Percentiles rank a stretch among this genome's conserved stretches.
Evolutionary conservation across 2,329 filamentous ascomycete genomes (phyloP).

Genomic region (Paraphoma chrysanthemicola): DNA sequence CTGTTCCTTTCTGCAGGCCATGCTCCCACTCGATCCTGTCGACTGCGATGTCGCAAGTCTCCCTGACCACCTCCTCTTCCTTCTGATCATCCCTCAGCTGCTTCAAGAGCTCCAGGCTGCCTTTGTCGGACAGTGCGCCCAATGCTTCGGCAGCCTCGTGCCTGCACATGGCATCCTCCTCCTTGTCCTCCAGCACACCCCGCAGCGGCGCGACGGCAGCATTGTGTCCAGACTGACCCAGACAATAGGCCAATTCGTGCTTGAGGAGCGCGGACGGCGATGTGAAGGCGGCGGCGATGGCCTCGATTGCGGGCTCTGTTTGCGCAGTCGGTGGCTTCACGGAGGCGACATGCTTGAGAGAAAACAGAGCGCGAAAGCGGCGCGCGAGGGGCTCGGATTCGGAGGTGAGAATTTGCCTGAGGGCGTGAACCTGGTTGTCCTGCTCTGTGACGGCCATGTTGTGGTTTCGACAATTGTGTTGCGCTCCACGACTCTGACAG

Average conservation of each 20-base stretch:
- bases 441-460: constrained; percentile 38
- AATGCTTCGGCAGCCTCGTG: constrained; percentile 97
- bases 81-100: constrained; percentile 75
- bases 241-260: constrained; percentile 95
- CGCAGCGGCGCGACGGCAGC: constrained; percentile 77
- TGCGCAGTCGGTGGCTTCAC: constrained; percentile 64
- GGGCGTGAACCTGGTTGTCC: constrained; percentile 62
- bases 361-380: constrained; percentile 96
- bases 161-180: constrained; percentile 93
- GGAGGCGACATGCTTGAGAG: constrained; percentile 89
- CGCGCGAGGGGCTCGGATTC: constrained; percentile 83
- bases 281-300: constrained; percentile 85
- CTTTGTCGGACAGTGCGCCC: constrained; percentile 79
- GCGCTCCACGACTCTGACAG: not conserved
- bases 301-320: constrained; percentile 70
- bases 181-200: constrained; percentile 74
- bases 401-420: constrained; percentile 79
- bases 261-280: constrained; percentile 91
- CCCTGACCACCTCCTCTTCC: constrained; percentile 82
- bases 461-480: not conserved
- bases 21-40: constrained; percentile 94
- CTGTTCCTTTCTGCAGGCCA: constrained; percentile 60
- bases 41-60: constrained; percentile 97
- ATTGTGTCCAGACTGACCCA: constrained; percentile 85
- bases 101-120: constrained; percentile 76